A percentile compares a stretch with the other conserved stretches of the same genome.
Evolutionary conservation across 1,284 basidiomycete species (phyloP).

Genomic region (Tilletia setariae): DNA sequence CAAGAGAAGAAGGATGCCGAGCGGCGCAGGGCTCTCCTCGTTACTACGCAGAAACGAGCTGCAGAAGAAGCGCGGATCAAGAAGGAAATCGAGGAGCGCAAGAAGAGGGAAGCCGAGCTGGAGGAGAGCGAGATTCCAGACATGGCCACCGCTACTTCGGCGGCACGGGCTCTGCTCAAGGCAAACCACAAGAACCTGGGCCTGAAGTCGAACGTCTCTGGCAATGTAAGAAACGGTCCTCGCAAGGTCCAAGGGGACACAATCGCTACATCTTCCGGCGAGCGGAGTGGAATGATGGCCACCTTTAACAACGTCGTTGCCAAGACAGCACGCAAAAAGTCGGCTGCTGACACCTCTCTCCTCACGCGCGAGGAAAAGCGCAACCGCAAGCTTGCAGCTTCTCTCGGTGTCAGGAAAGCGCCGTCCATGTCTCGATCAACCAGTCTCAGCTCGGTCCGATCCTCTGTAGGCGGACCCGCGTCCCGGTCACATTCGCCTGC

Average conservation of each 20-base stretch:
- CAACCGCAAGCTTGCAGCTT: background rate
- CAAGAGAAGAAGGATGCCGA: background rate
- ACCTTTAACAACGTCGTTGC: conserved; percentile 1
- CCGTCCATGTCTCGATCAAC: background rate
- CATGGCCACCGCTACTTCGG: background rate
- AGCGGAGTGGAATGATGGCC: background rate
- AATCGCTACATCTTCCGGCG: background rate
- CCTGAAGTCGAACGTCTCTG: too few species aligned
- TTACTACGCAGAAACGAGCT: background rate
- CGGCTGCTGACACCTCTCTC: background rate
- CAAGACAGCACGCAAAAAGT: background rate
- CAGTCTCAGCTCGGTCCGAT: background rate
- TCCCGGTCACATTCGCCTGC: background rate
- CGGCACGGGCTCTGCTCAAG: background rate
- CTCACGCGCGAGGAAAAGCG: conserved; percentile 9
- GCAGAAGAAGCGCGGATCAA: background rate
- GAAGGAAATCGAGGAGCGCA: background rate
- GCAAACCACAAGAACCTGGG: background rate
- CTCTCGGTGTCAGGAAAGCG: conserved; percentile 3
- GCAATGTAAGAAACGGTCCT: too few species aligned
- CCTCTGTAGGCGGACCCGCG: background rate
- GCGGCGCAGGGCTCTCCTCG: background rate
- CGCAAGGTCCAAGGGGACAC: background rate
- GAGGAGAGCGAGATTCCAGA: conserved; percentile 7
- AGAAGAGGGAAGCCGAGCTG: conserved; percentile 3